Evolutionary conservation across 2,329 filamentous ascomycete species (phyloP), one percentile per base, ranked within the genome.

Genomic region (Trichoderma sp.): DNA sequence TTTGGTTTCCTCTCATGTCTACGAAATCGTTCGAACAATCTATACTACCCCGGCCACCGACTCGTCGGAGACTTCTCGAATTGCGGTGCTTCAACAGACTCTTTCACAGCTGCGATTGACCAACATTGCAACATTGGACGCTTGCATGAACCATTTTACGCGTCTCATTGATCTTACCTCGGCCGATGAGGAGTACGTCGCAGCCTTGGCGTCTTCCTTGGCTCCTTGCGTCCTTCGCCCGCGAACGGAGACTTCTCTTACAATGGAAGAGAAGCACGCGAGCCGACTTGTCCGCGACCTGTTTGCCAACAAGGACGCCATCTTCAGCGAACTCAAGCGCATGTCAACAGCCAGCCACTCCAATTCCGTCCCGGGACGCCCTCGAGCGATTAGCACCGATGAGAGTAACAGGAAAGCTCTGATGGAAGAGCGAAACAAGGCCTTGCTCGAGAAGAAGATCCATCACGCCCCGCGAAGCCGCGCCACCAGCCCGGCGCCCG

Each of bases 51-150:
- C 93, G 13, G 85, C 91, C 56, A 86, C 91, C 50, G 92, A 97
- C 67, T 86, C 88, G 17, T 89, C 89, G 4, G 92, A 97, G 73
- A 85, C 89, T 61, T 89, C 92, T 13, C 91, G 95, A 64, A 87
- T 99, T 71, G 91, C 93, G 65, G 93, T 98, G 69, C 87, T 99
- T 37, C 95, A 99, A 79, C 97, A 95, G 74, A 98, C 95, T 0
- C 89, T 99, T 67, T 94, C 94, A 45, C 94, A 98, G 78, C 87
- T 99, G 67, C 91, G 94, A 70, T 89, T 99, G 67, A 93, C 95
- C 71, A 99, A 99, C 78, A 99, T 99, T 78, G 95, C 95, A 57
- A 98, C 95, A n/a, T 88, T 99, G 69, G 95, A 99, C 79, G 95
- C 95, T 48, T 92, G 97, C 77, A 97, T 96, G 85, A 98, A 97